Percentiles rank a stretch among this genome's conserved stretches.
Evolutionary conservation across 2,329 filamentous ascomycete genomes (phyloP).

Genomic region (Penicillium rolfsii): DNA sequence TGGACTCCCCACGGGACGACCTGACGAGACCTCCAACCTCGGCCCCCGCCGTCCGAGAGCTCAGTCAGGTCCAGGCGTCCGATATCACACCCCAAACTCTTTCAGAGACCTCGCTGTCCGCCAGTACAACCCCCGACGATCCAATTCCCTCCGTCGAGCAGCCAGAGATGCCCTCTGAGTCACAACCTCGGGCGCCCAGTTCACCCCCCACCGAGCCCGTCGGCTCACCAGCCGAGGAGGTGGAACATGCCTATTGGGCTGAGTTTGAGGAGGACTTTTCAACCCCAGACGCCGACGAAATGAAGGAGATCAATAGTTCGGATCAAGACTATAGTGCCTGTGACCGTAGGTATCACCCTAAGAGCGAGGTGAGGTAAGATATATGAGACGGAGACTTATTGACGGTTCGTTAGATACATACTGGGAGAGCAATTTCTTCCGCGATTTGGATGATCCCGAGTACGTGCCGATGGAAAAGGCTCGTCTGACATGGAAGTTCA

Average conservation of each 20-base stretch:
- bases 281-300: slow-evolving; percentile 59
- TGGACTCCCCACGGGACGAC: slow-evolving; percentile 18
- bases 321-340: slow-evolving; percentile 58
- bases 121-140: background rate
- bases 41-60: background rate
- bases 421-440: slow-evolving; percentile 62
- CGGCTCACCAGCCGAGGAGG: slow-evolving; percentile 16
- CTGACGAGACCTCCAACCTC: slow-evolving; percentile 2
- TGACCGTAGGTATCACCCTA: slow-evolving; percentile 49
- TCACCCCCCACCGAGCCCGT: slow-evolving; percentile 19
- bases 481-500: slow-evolving; percentile 62
- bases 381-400: background rate
- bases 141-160: background rate
- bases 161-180: slow-evolving; percentile 8
- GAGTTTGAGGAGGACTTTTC: slow-evolving; percentile 61
- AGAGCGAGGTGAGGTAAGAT: background rate
- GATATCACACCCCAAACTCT: background rate
- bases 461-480: slow-evolving; percentile 57
- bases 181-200: slow-evolving; percentile 23
- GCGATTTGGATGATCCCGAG: slow-evolving; percentile 61
- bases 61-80: background rate
- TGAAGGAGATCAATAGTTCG: slow-evolving; percentile 59
- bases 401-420: slow-evolving; percentile 50
- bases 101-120: background rate
- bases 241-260: slow-evolving; percentile 54